Base-by-base conservation (phyloP, 1,284 basidiomycete species). In the Trichosporon ovoides region DNA sequence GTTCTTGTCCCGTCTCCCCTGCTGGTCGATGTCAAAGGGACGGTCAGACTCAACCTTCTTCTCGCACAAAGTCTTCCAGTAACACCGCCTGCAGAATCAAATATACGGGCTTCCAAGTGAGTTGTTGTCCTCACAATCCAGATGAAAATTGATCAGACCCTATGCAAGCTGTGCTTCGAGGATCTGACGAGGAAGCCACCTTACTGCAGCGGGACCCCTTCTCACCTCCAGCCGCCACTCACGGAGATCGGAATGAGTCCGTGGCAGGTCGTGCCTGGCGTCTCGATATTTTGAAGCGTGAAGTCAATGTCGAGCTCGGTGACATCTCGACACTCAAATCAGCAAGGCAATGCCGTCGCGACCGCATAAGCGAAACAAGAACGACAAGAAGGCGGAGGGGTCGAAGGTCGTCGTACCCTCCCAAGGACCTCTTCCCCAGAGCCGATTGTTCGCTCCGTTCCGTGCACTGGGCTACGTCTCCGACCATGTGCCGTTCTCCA, bases 391-490 rank as follows among this genome's bases (percentile, higher is more conserved):
- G 38, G 38, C 16, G 3, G 36, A 38, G 22, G n/a, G 28, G 4
- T 34, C 48, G 28, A 53, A 38, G 53, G 52, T 52, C 7, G 31
- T 37, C 6, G 22, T 55, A 0, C 53, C 52, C 37, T n/a, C n/a
- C n/a, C n/a, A n/a, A n/a, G n/a, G n/a, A n/a, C 67, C 67, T 18
- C 57, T 64, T 11, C 59, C 63, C 10, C 63, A 64, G 38, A 61
- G 59, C 55, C 67, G 74, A 31, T 83, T 99, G 51, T 99, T 96
- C 76, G 88, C 87, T 4, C 96, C 96, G 7, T 99, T 98, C 76
- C 84, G 96, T 61, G 93, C 93, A 3, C 84, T 98, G 13, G 94
- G 95, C 28, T 83, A 93, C 64, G 84, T 98, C 68, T 92, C 93
- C 46, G 95, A 96, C 73, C 84, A 88, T 78, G 83, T 96, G 14